A percentile compares a stretch with the other conserved stretches of the same genome.
Conservation (phyloP, 163 green algal species). For the Chlorella variabilis region DNA sequence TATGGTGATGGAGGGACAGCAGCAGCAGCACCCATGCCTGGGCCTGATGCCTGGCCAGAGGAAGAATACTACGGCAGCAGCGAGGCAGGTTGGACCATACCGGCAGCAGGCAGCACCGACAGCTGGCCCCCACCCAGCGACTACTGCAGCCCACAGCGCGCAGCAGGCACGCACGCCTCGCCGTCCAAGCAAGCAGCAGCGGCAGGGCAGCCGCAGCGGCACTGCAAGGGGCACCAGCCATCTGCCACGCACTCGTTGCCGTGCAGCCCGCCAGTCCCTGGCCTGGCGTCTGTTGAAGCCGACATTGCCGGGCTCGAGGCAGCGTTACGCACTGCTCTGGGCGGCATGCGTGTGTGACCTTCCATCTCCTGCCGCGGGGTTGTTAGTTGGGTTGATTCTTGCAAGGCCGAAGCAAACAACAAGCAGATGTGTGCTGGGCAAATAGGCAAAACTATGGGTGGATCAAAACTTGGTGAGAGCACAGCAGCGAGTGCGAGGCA, state of each 20-base stretch:
- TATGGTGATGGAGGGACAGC: background rate
- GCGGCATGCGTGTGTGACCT: background rate
- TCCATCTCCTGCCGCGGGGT: too few relatives aligned
- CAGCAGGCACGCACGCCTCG: background rate
- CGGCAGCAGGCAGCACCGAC: background rate
- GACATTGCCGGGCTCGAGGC: slow-evolving; percentile 34
- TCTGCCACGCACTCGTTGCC: background rate
- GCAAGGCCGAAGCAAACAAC: too few relatives aligned
- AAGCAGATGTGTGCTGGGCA: too few relatives aligned
- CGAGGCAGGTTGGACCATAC: background rate
- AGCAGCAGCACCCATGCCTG: background rate
- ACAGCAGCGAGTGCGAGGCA: too few relatives aligned
- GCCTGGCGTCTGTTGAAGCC: background rate
- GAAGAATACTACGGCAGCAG: background rate
- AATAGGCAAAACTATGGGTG: too few relatives aligned
- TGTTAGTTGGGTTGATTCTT: too few relatives aligned
- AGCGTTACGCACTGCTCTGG: slow-evolving; percentile 17
- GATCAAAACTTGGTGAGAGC: too few relatives aligned
- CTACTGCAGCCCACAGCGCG: background rate
- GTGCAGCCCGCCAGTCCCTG: background rate
- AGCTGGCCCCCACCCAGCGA: background rate
- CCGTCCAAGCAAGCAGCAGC: background rate
- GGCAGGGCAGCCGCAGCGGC: background rate
- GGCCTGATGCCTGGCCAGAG: background rate
- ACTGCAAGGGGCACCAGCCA: background rate